phyloP scores from a whole-genome alignment of 139 green algal genomes.

The Chlamydomonas sp. region DNA sequence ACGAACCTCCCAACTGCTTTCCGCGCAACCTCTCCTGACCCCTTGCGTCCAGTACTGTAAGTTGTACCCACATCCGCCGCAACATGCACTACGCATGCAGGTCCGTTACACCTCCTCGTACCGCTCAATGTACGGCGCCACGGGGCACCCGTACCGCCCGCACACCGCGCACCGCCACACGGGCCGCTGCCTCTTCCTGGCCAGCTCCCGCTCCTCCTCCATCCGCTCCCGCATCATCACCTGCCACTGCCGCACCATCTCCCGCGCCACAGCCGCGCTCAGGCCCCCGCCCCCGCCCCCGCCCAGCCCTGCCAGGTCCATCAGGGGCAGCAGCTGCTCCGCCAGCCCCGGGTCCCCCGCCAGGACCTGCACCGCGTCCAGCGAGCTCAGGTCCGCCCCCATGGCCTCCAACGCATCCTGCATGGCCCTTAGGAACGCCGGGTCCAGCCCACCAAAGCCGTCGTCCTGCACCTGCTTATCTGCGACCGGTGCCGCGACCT shows the following conservation, averaged over 20 bases:
- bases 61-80: too few relatives aligned
- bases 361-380: constrained; percentile 30
- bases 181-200: constrained; percentile 32
- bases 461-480: neutral
- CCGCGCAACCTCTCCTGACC: too few relatives aligned
- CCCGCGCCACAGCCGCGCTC: neutral
- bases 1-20: too few relatives aligned
- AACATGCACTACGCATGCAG: too few relatives aligned
- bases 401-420: constrained; percentile 44
- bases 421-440: constrained; percentile 41
- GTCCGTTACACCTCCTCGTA: constrained; percentile 35
- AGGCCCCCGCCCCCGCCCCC: neutral
- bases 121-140: constrained; percentile 58
- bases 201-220: constrained; percentile 43
- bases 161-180: constrained; percentile 54
- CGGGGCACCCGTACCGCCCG: constrained; percentile 52
- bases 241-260: constrained; percentile 57
- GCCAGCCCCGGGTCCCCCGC: constrained; percentile 20
- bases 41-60: too few relatives aligned
- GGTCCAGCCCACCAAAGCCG: constrained; percentile 37
- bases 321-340: constrained; percentile 4
- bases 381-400: constrained; percentile 36
- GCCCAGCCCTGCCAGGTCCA: neutral
- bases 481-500: too few relatives aligned
- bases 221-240: constrained; percentile 32